A percentile compares a stretch with the other conserved stretches of the same genome.
Conservation (phyloP, 2,329 filamentous ascomycete species). For the Ophiostoma perfectum region DNA sequence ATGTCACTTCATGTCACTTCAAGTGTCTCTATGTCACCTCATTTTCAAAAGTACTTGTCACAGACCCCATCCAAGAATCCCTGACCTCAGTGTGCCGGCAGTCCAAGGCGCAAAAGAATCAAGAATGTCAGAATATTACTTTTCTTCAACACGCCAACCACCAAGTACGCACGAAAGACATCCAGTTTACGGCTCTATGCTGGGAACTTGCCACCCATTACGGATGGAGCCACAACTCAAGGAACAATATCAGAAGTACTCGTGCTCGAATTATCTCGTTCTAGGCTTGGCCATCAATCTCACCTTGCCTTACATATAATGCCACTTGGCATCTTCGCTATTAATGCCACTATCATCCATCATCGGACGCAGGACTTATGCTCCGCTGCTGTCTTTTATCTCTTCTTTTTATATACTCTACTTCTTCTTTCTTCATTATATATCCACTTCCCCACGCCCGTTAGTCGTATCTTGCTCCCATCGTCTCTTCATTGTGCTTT, state of each 20-base stretch:
- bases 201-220: neutral
- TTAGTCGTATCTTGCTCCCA: neutral
- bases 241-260: neutral
- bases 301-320: neutral
- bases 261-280: neutral
- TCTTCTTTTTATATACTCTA: neutral
- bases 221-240: neutral
- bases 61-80: neutral
- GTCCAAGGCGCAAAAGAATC: neutral
- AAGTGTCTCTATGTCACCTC: neutral
- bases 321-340: neutral
- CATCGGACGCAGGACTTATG: neutral
- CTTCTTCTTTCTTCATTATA: neutral
- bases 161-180: neutral
- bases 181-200: neutral
- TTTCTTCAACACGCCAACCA: neutral
- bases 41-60: neutral
- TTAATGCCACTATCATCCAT: constrained; percentile 4
- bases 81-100: neutral
- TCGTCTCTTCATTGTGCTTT: neutral
- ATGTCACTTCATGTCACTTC: neutral
- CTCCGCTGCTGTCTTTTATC: neutral
- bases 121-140: neutral
- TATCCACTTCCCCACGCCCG: constrained; percentile 9
- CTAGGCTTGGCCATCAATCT: neutral